phyloP scores from a whole-genome alignment of 306 rosid genomes.

The Cyclanthera cordifolia region DNA sequence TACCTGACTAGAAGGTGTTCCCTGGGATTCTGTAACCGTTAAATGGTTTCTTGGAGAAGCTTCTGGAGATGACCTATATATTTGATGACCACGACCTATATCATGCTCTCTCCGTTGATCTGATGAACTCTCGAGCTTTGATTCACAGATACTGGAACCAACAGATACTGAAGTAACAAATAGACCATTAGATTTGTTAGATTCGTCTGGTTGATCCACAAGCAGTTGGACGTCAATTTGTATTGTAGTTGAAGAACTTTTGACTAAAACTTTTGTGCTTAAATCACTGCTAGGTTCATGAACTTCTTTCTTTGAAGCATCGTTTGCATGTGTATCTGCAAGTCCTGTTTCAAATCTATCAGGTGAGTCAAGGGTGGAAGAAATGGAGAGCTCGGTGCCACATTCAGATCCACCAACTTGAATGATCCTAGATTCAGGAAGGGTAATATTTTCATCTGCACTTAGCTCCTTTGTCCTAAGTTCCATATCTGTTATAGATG shows the following conservation, averaged over 20 bases:
- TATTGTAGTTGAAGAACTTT: not conserved
- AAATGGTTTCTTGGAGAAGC: conserved; percentile 74
- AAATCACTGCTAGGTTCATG: conserved; percentile 23
- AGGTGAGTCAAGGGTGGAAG: conserved; percentile 91
- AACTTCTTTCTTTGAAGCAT: conserved; percentile 34
- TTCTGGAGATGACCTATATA: conserved; percentile 39
- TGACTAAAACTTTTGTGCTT: conserved; percentile 18
- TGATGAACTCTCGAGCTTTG: conserved; percentile 26
- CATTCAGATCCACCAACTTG: conserved; percentile 64
- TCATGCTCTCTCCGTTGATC: conserved; percentile 30
- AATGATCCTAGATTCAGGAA: conserved; percentile 27
- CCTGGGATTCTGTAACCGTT: conserved; percentile 70
- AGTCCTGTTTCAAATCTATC: conserved; percentile 42
- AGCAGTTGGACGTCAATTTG: not conserved
- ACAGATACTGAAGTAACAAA: conserved; percentile 21
- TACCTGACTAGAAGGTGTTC: conserved; percentile 88
- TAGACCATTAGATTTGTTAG: conserved; percentile 20
- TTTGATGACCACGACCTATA: conserved; percentile 22
- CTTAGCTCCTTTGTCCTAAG: conserved; percentile 34
- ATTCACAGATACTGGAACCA: too few relatives aligned
- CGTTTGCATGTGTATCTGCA: conserved; percentile 37
- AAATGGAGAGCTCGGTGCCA: conserved; percentile 68
- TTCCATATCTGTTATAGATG: conserved; percentile 26
- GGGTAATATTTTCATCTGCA: conserved; percentile 30
- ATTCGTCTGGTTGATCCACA: conserved; percentile 30